These are phyloP conservation scores for Acanthochlamys bracteata DNA, from an alignment of 106 monocot genomes.

Conservation along the genomic window DNA sequence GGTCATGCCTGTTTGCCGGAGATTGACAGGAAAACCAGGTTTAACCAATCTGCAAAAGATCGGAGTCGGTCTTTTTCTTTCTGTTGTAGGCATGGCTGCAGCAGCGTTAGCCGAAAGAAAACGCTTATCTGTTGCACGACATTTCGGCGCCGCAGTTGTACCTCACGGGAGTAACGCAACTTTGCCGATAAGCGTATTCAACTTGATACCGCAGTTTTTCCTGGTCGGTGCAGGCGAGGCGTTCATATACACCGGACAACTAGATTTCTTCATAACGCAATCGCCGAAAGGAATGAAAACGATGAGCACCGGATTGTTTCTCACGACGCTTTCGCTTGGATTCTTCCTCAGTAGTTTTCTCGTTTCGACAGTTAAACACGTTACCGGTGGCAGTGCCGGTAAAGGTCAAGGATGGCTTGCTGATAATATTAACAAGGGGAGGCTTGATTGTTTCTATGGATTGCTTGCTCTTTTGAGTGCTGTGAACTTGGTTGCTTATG, in stretches of 20 bases:
- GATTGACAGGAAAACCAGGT: conserved; percentile 35
- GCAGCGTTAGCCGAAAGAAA: conserved; percentile 43
- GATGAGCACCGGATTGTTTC: conserved; percentile 83
- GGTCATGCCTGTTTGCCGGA: conserved; percentile 50
- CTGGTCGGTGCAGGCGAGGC: conserved; percentile 88
- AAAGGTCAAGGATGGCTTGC: conserved; percentile 43
- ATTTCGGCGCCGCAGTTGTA: background rate
- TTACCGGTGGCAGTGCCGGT: conserved; percentile 23
- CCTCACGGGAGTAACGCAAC: background rate
- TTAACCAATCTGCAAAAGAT: conserved; percentile 55
- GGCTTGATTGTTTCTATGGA: conserved; percentile 72
- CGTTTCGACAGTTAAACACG: conserved; percentile 44
- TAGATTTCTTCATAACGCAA: conserved; percentile 82
- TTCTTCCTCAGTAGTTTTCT: conserved; percentile 78
- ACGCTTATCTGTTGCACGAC: conserved; percentile 30
- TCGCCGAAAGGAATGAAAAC: conserved; percentile 89
- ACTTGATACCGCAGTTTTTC: conserved; percentile 72
- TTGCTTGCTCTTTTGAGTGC: conserved; percentile 46
- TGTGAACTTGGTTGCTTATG: conserved; percentile 43
- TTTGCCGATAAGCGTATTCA: conserved; percentile 71
- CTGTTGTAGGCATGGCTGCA: conserved; percentile 38
- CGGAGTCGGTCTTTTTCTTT: conserved; percentile 46
- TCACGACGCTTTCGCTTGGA: conserved; percentile 68
- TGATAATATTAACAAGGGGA: conserved; percentile 59
- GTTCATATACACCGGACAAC: conserved; percentile 81